Conservation (phyloP, 176 grass and related monocot genomes). For the Ensete glaucum region DNA sequence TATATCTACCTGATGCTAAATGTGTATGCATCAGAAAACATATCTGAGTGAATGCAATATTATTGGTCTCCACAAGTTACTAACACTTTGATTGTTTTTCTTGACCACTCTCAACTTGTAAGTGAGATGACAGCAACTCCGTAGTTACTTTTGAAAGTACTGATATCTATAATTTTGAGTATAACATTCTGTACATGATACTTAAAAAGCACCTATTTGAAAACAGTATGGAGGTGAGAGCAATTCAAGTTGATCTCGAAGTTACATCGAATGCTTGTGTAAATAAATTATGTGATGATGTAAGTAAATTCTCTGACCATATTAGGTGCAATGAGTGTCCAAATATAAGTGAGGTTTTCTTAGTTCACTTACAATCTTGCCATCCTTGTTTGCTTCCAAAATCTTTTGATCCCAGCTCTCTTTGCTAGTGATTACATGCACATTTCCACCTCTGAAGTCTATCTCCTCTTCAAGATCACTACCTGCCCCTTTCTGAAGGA, state of each 20-base stretch:
- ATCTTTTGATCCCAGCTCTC: slow-evolving; percentile 81
- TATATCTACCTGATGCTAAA: too few relatives aligned
- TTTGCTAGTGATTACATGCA: slow-evolving; percentile 70
- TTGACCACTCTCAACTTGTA: too few relatives aligned
- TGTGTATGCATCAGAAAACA: too few relatives aligned
- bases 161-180: too few relatives aligned
- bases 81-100: too few relatives aligned
- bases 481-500: slow-evolving; percentile 27
- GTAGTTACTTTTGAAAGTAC: too few relatives aligned
- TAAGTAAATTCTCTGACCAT: background rate
- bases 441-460: slow-evolving; percentile 82
- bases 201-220: too few relatives aligned
- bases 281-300: background rate
- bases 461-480: slow-evolving; percentile 45
- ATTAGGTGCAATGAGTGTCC: background rate
- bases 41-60: too few relatives aligned
- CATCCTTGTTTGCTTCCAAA: slow-evolving; percentile 74
- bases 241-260: background rate
- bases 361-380: slow-evolving; percentile 68
- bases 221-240: background rate
- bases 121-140: too few relatives aligned
- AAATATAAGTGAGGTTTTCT: background rate
- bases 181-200: too few relatives aligned
- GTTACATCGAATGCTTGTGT: background rate
- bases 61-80: too few relatives aligned